Conservation (phyloP, 2,329 filamentous ascomycete genomes). For the Fusarium sp. region DNA sequence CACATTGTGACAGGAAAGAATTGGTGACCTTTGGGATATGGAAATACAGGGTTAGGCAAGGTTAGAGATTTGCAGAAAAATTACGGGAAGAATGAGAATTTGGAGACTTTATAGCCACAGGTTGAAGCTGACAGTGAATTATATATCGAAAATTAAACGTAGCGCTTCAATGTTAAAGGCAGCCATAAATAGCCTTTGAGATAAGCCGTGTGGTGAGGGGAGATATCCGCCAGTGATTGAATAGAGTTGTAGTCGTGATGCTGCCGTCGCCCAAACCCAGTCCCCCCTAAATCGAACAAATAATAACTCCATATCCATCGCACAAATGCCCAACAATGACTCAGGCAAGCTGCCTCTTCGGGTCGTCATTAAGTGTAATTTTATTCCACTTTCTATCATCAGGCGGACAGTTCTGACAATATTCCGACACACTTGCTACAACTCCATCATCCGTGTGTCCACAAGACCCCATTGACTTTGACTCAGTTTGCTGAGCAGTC, state of each 20-base stretch:
- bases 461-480: conserved; percentile 22
- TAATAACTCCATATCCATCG: background rate
- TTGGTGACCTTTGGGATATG: rapidly evolving
- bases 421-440: conserved; percentile 14
- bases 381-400: conserved; percentile 27
- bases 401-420: conserved; percentile 20
- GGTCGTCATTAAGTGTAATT: background rate
- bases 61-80: background rate
- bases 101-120: background rate
- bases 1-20: background rate
- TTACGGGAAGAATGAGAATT: background rate
- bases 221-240: background rate
- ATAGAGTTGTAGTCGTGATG: background rate
- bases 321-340: background rate
- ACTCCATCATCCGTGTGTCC: conserved; percentile 10
- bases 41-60: background rate
- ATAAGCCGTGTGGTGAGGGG: too few relatives aligned
- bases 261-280: rapidly evolving
- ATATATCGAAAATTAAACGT: rapidly evolving
- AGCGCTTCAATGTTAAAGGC: rapidly evolving
- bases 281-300: background rate
- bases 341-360: background rate
- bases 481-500: background rate
- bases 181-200: background rate
- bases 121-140: background rate